Percentiles rank a stretch among this genome's conserved stretches.
Evolutionary conservation across 108 stramenopile genomes (phyloP).

Genomic region (Epipyxis sp.): DNA sequence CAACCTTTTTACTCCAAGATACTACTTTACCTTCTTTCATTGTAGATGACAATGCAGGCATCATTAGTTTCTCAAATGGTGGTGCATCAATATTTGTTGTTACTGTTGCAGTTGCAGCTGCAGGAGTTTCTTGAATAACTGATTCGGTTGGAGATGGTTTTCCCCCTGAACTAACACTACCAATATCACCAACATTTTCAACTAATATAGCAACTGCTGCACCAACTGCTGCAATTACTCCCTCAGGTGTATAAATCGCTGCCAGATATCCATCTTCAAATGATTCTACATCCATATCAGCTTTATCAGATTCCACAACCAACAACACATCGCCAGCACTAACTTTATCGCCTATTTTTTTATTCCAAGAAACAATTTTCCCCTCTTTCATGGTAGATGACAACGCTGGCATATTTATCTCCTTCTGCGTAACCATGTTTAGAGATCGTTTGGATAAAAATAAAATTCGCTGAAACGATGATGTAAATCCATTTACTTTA

Average conservation of each 20-base stretch:
- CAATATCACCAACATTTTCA: not conserved
- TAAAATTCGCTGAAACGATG: no score
- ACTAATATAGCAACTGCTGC: conserved; percentile 6
- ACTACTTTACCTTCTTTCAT: conserved; percentile 94
- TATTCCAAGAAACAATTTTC: conserved; percentile 91
- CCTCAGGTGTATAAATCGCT: conserved; percentile 15
- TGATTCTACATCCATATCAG: conserved; percentile 96
- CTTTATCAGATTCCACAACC: conserved; percentile 96
- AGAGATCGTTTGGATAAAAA: not conserved
- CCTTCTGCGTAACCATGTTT: not conserved
- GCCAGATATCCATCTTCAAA: conserved; percentile 61
- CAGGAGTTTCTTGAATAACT: no score
- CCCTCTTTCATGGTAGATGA: conserved; percentile 97
- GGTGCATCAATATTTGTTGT: not conserved
- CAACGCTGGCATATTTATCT: conserved; percentile 86
- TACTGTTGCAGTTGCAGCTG: conserved; percentile 20
- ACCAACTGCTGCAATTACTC: conserved; percentile 4
- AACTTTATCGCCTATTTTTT: conserved; percentile 81
- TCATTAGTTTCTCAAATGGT: conserved; percentile 49
- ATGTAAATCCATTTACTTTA: no score
- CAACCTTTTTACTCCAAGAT: conserved; percentile 84
- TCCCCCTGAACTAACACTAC: not conserved
- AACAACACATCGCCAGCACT: conserved; percentile 87
- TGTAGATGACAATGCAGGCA: conserved; percentile 94
- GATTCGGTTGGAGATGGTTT: not conserved